Base-by-base conservation (phyloP, 106 monocot genomes). In the Gastrodia elata region DNA sequence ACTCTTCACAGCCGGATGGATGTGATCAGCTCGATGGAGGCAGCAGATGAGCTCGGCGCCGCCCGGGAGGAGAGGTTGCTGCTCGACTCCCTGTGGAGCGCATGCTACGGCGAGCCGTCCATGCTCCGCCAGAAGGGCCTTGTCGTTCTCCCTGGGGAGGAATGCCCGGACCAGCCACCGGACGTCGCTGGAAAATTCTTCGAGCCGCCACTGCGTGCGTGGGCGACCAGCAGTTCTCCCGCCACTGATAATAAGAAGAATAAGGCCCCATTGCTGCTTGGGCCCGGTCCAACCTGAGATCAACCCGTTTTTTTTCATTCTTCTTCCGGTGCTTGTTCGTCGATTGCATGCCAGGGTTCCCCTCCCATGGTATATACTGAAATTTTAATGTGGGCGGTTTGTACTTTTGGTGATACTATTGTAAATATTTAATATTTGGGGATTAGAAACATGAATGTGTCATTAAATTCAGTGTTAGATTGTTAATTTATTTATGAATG, bases 11-110 rank as follows among this genome's bases (percentile, higher is more conserved):
- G 64, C 18, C 75, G 89, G 8, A 90, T 92, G 0, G 79, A 84
- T 4, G 73, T 70, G 26, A 88, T 96, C 46, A 82, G 79, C 40
- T 49, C 72, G 5, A 90, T 96, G 92, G 39, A 85, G 18, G 6
- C 78, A 0, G 6, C 78, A 0, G 89, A 92, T 1, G 92, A 92
- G 14, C 81, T 92, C 3, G 76, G 79, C 16, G 80, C 92, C 25
- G 81, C 74, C 68, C 76, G 75, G 38, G 95, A 96, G 67, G 95
- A 96, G 85, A 71, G 89, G 46, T 87, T 86, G 48, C 84, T 90
- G 7, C 36, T 96, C 6, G 89, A 96, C 39, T 85, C 83, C 20
- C 56, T 96, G 26, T 96, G 95, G 92, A 65, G 35, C 11, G 73
- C 77, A 4, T 92, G 87, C 42, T 96, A 85, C 41, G 64, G 82